Conservation (phyloP, 768 basidiomycete species). For the Termitomyces sp. region DNA sequence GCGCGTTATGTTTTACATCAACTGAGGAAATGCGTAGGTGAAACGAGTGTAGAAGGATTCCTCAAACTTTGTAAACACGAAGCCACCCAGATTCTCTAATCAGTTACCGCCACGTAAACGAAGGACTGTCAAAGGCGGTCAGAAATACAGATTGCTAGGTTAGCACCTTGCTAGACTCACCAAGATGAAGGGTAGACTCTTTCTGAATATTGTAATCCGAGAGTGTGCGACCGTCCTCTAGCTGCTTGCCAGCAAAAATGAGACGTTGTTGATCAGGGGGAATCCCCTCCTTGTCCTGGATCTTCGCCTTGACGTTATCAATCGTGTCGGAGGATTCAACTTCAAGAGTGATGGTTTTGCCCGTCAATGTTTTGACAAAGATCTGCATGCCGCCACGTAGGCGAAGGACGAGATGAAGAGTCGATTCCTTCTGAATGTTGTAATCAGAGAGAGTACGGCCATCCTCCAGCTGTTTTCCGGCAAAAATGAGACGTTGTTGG, state of each 20-base stretch:
- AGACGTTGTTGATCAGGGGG: constrained; percentile 86
- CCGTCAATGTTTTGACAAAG: constrained; percentile 83
- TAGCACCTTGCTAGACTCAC: constrained; percentile 10
- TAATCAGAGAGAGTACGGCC: constrained; percentile 89
- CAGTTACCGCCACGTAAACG: constrained; percentile 77
- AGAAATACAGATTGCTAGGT: not conserved
- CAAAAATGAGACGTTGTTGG: constrained; percentile 88
- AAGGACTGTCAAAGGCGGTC: constrained; percentile 37
- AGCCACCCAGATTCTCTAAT: not conserved
- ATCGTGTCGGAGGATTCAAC: constrained; percentile 93
- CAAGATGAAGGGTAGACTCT: constrained; percentile 68
- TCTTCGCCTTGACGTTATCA: constrained; percentile 83
- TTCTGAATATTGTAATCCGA: constrained; percentile 82
- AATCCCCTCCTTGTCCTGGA: constrained; percentile 81
- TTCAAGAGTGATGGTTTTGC: constrained; percentile 90
- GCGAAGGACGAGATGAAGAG: constrained; percentile 77
- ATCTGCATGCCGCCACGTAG: constrained; percentile 91
- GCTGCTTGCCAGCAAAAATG: constrained; percentile 91
- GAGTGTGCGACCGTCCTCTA: constrained; percentile 91
- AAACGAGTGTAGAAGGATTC: not conserved
- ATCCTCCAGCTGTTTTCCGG: constrained; percentile 90
- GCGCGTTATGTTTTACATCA: too few species aligned
- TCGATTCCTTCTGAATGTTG: constrained; percentile 88
- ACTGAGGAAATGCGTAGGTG: too few species aligned
- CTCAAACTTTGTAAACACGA: not conserved